A percentile compares a stretch with the other conserved stretches of the same genome.
Conservation (phyloP, 164 flowering plant genomes). For the Euptelea pleiosperma region DNA sequence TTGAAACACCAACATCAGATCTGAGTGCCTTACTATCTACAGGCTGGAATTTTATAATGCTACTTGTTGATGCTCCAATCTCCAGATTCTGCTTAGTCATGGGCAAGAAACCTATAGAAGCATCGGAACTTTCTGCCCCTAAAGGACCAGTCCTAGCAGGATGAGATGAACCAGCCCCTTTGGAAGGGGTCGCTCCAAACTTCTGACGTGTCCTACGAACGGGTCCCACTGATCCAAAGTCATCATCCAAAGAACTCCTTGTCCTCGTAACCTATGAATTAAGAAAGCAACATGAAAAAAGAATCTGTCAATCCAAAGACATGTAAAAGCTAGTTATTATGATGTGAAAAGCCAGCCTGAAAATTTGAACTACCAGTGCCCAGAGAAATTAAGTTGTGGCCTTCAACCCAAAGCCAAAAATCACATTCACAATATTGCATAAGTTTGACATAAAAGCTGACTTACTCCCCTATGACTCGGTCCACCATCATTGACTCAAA, state of each 20-base stretch:
- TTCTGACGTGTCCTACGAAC: conserved; percentile 51
- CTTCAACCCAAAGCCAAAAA: too few species aligned
- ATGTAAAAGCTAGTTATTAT: background rate
- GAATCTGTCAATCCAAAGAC: conserved; percentile 4
- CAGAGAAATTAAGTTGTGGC: too few species aligned
- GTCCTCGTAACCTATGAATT: conserved; percentile 24
- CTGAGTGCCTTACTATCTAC: conserved; percentile 18
- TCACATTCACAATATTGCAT: too few species aligned
- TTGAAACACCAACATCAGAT: conserved; percentile 27
- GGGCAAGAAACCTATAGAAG: conserved; percentile 28
- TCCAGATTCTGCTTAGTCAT: conserved; percentile 33
- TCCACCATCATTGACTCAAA: too few species aligned
- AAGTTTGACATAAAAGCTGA: too few species aligned
- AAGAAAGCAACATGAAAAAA: conserved; percentile 2
- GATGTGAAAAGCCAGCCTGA: background rate
- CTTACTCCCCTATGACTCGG: too few species aligned
- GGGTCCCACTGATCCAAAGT: conserved; percentile 66
- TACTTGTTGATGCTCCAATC: conserved; percentile 29
- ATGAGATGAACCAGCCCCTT: conserved; percentile 30
- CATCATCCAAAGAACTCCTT: conserved; percentile 28
- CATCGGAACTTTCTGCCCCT: conserved; percentile 23
- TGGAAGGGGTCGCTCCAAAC: conserved; percentile 33
- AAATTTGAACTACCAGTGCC: background rate
- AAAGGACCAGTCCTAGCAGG: conserved; percentile 23
- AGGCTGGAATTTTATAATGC: conserved; percentile 25